phyloP scores from a whole-genome alignment of 441 rosid genomes.

The Theobroma grandiflorum region DNA sequence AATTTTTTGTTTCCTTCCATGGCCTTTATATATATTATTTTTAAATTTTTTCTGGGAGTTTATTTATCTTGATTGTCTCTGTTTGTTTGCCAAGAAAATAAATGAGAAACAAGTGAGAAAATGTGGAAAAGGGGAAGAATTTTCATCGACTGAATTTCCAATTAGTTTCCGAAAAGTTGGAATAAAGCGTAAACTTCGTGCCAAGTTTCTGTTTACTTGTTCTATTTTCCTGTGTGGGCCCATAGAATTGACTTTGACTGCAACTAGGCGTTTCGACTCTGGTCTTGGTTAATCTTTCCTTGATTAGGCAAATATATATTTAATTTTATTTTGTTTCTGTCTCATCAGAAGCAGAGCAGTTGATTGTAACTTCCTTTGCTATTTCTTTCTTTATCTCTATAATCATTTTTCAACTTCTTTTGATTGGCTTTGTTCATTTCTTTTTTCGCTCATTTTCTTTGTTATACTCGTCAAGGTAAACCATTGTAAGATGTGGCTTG shows the following conservation, averaged over 20 bases:
- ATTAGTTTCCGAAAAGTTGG: background rate
- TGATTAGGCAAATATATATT: background rate
- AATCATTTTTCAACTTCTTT: background rate
- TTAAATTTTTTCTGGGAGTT: background rate
- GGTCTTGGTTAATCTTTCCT: too few relatives aligned
- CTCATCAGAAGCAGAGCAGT: background rate
- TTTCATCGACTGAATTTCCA: slow-evolving; percentile 8
- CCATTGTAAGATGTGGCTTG: background rate
- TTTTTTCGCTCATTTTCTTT: background rate
- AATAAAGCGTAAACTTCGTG: background rate
- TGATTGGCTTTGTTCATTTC: background rate
- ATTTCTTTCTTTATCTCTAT: background rate
- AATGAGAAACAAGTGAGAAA: background rate
- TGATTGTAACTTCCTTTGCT: background rate
- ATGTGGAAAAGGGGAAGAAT: background rate
- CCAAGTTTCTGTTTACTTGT: background rate
- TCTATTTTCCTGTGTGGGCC: slow-evolving; percentile 8
- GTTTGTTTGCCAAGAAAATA: background rate
- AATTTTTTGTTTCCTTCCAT: background rate
- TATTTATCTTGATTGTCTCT: background rate
- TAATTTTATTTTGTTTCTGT: background rate
- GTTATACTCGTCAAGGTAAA: background rate
- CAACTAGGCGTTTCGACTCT: too few relatives aligned
- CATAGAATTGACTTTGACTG: background rate
- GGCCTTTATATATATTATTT: too few relatives aligned